Percentiles rank a stretch among this genome's conserved stretches.
Conservation (phyloP, 352 stramenopile genomes). For the Pythium angustatum region DNA sequence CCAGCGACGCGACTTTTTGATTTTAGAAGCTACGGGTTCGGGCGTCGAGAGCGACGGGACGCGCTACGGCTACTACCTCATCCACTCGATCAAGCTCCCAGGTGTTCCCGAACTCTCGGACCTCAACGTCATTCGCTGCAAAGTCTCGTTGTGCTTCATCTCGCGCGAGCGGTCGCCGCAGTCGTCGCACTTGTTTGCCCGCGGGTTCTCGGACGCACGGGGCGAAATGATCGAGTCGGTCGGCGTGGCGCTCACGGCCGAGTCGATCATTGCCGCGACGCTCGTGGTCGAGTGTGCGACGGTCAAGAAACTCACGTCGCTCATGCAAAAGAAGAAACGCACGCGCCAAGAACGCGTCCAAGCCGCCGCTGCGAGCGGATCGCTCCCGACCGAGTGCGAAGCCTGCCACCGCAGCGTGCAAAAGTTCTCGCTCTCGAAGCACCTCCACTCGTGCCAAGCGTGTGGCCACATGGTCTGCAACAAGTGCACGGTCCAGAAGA, state of each 20-base stretch:
- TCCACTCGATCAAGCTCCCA: slow-evolving; percentile 51
- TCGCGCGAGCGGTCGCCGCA: slow-evolving; percentile 33
- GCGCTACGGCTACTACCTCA: slow-evolving; percentile 46
- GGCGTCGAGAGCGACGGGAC: slow-evolving; percentile 38
- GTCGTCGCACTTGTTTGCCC: slow-evolving; percentile 42
- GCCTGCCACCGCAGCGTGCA: slow-evolving; percentile 33
- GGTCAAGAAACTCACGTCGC: slow-evolving; percentile 60
- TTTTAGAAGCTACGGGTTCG: slow-evolving; percentile 46
- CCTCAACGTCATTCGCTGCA: slow-evolving; percentile 43
- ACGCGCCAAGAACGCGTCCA: slow-evolving; percentile 11
- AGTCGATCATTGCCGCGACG: slow-evolving; percentile 42
- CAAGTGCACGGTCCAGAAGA: slow-evolving; percentile 57
- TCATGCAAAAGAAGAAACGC: slow-evolving; percentile 41
- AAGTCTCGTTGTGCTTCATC: slow-evolving; percentile 54
- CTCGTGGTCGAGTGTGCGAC: slow-evolving; percentile 51
- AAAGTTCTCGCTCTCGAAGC: slow-evolving; percentile 15
- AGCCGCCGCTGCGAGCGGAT: neutral
- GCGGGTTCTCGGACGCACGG: slow-evolving; percentile 49
- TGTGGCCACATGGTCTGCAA: slow-evolving; percentile 47
- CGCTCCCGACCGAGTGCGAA: slow-evolving; percentile 24
- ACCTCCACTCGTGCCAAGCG: slow-evolving; percentile 39
- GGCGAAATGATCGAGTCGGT: slow-evolving; percentile 50
- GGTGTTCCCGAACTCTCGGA: slow-evolving; percentile 42
- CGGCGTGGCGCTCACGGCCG: slow-evolving; percentile 39
- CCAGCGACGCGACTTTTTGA: slow-evolving; percentile 51